phyloP scores from a whole-genome alignment of 345 rosid genomes.

The Turritis glabra region DNA sequence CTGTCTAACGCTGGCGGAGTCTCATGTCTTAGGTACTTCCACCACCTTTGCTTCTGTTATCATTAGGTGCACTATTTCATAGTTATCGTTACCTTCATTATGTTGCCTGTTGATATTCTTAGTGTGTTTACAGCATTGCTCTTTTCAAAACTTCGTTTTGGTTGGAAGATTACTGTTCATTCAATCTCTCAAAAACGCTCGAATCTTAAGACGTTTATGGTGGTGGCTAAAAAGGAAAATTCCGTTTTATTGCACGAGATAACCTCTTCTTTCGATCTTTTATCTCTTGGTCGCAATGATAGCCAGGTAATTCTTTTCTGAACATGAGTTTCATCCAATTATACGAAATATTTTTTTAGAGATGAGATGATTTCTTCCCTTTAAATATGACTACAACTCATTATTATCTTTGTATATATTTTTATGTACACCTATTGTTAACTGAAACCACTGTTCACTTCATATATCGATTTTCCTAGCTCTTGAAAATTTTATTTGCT shows the following conservation, averaged over 20 bases:
- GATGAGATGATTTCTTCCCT: background rate
- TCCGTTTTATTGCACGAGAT: slow-evolving; percentile 52
- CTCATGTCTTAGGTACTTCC: slow-evolving; percentile 80
- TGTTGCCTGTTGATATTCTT: slow-evolving; percentile 15
- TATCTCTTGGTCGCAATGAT: slow-evolving; percentile 45
- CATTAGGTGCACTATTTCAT: background rate
- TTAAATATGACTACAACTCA: background rate
- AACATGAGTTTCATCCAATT: background rate
- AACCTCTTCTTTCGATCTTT: slow-evolving; percentile 43
- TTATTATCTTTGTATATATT: background rate
- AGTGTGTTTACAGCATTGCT: slow-evolving; percentile 62
- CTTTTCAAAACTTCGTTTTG: slow-evolving; percentile 79
- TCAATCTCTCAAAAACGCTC: slow-evolving; percentile 56
- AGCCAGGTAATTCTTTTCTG: slow-evolving; percentile 55
- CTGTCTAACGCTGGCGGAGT: slow-evolving; percentile 85
- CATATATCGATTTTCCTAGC: background rate
- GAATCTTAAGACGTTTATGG: slow-evolving; percentile 73
- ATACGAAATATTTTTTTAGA: background rate
- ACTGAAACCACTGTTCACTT: background rate
- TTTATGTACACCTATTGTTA: background rate
- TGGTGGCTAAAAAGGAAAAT: slow-evolving; percentile 66
- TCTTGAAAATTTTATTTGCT: background rate
- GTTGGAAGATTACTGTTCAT: slow-evolving; percentile 74
- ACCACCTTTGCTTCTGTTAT: slow-evolving; percentile 1
- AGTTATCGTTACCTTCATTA: background rate